Evolutionary conservation across 2,329 filamentous ascomycete species (phyloP), one percentile per base, ranked within the genome.

Genomic region (Torrubiellomyces zombiae): DNA sequence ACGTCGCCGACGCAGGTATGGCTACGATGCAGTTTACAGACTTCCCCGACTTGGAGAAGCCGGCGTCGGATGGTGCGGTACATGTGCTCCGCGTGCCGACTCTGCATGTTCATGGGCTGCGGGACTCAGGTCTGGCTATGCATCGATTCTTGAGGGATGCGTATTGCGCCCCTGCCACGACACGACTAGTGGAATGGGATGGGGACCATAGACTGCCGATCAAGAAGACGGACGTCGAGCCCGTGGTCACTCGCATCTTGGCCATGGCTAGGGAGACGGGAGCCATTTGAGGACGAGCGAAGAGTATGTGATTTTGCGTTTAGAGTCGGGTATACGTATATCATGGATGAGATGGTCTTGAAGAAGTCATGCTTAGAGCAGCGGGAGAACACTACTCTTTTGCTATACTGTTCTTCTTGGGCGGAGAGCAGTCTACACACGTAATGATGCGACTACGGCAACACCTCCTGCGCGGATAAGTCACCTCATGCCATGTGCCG

Each of bases 201-300:
- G 78, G 75, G 0, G 61, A 58, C 2, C 79, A 86, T 44, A 53
- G 78, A 5, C 55, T 86, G 24, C 75, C 77, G 2, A 60, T 85
- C 30, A 78, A 76, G 54, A 55, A 51, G 13, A 51, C 47, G 16
- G 77, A 83, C 45, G 74, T 83, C 3, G 55, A 65, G n/a, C 30
- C 32, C 11, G 36, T 53, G 3, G 30, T 35, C 11, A 26, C 23
- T 1, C 25, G 35, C 9, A 47, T 51, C 3, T 16, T 45, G 15
- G 35, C 38, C 11, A 22, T 51, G 17, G 43, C 42, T 4, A 25
- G 21, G 21, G 16, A 25, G 20, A 28, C 32, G 1, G 31, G 31
- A 9, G 27, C 27, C 8, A 20, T 32, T n/a, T 23, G 16, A 17
- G 7, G 18, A 13, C 6, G 18, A 14, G 18, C n/a, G n/a, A n/a